Evolutionary conservation across 139 green algal species (phyloP), one percentile per base, ranked within the genome.

Genomic region (Trebouxia sp.): DNA sequence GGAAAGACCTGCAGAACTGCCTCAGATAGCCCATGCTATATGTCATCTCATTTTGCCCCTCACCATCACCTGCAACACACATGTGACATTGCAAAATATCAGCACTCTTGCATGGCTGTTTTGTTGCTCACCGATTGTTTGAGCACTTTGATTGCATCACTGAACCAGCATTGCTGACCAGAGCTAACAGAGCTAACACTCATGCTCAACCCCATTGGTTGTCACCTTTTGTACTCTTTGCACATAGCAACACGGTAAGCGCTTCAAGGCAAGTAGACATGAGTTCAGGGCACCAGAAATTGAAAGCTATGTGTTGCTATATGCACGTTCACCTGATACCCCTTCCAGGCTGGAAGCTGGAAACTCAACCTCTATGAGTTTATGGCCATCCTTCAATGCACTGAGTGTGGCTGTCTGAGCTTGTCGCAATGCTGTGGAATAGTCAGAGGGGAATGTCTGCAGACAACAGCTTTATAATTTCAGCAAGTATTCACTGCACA

Each of bases 1-100:
- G 67, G 62, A 90, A 94, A 6, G 65, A 77, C 3, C 85, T 81
- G 35, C 88, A 80, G 70, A 90, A 95, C 62, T 89, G 79, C 12
- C 87, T 81, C 47, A 95, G 87, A 74, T 82, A 90, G 14, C 76
- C n/a, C 32, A 85, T 70, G 20, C 24, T 80, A 55, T 84, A 87
- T 0, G 77, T 92, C 89, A 94, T 94, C 74, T 95, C 91, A 65
- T 90, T 93, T 30, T 87, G 81, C 9, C 91, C 91, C 58, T 93
- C 88, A n/a, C 75, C 89, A 56, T 94, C 90, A 26, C 91, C 90
- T 81, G 87, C 47, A 77, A 22, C 9, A 3, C 3, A 22, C n/a
- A 56, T 37, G 56, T 1, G n/a, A 32, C 6, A 32, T n/a, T 24
- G 7, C 14, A n/a, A 5, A 32, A 11, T 38, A 48, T 51, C 7